Percentiles rank a stretch among this genome's conserved stretches.
Evolutionary conservation across 2,329 filamentous ascomycete species (phyloP).

Genomic region (Penicillium polonicum): DNA sequence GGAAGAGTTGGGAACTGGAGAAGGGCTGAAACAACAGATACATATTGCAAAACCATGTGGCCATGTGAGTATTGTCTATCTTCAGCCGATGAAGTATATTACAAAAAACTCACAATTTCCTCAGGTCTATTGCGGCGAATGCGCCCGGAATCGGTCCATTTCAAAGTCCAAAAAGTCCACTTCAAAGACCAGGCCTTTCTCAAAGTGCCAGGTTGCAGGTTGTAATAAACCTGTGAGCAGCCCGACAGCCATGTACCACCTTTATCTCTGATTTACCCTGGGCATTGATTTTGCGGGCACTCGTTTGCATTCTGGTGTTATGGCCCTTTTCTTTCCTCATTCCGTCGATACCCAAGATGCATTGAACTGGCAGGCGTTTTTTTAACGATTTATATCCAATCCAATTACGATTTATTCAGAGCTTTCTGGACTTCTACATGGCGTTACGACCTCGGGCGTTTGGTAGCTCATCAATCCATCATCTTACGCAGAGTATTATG

Average conservation of each 20-base stretch:
- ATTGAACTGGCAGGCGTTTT: constrained; percentile 21
- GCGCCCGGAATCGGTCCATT: constrained; percentile 41
- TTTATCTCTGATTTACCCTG: constrained; percentile 43
- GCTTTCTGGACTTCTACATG: background rate
- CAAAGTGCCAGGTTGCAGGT: constrained; percentile 44
- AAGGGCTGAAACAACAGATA: constrained; percentile 73
- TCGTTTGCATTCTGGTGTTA: constrained; percentile 26
- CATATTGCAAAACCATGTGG: constrained; percentile 91
- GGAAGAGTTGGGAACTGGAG: constrained; percentile 76
- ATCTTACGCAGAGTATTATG: background rate
- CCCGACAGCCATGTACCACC: constrained; percentile 46
- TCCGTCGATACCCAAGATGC: constrained; percentile 26
- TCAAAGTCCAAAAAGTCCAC: constrained; percentile 36
- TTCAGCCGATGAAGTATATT: background rate
- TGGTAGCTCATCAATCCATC: background rate
- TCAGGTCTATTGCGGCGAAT: constrained; percentile 52
- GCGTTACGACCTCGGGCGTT: background rate
- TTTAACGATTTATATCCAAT: constrained; percentile 7
- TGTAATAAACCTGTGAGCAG: constrained; percentile 43
- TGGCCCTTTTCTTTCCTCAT: constrained; percentile 8
- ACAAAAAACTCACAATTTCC: constrained; percentile 7
- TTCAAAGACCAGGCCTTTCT: constrained; percentile 41
- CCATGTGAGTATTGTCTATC: constrained; percentile 63
- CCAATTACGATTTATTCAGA: background rate
- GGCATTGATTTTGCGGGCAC: constrained; percentile 1